Base-by-base conservation (phyloP, 139 green algal species). In the Chlamydomonas applanata region DNA sequence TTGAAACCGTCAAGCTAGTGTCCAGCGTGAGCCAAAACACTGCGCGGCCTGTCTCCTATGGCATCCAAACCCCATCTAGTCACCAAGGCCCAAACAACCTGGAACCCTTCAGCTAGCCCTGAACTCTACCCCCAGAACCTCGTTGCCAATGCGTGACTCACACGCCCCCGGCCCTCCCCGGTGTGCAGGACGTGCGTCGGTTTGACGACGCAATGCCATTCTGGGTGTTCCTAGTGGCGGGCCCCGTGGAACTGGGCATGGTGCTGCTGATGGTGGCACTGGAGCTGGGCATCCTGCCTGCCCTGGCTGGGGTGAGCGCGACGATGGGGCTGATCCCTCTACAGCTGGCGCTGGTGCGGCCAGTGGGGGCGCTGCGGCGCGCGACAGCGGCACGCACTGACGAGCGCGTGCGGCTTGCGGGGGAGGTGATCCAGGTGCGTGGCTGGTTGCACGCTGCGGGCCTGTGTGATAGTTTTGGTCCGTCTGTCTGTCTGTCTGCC, bases 141-240 rank as follows among this genome's bases (percentile, higher is more conserved):
- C 59, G 16, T 32, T 67, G 59, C 25, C 14, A 27, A 67, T 32
- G 24, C 17, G 49, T 59, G n/a, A 67, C 20, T 67, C 22, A 25
- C 20, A 25, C n/a, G n/a, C n/a, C n/a, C n/a, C n/a, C n/a, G n/a
- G n/a, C n/a, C n/a, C n/a, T 93, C 91, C 59, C 87, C 35, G 22
- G 40, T 49, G 40, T 49, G 40, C 40, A 49, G 40, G 57, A 96
- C 61, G 85, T 93, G 52, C 79, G 85, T 4, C 82, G 91, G 17
- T 94, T 96, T 66, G 92, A 97, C 36, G 88, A 94, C 33, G 82
- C 79, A 4, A 69, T 79, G 9, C 79, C 81, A 22, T 95, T 93
- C 72, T 94, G 82, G 81, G 69, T 89, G 54, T 93, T 92, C 74
- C 57, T 84, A 20, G 88, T 82, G 77, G 74, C 77, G 0, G 82